Evolutionary conservation across 257 asterid species (phyloP), one percentile per base, ranked within the genome.

Genomic region (Galeopsis tetrahit): DNA sequence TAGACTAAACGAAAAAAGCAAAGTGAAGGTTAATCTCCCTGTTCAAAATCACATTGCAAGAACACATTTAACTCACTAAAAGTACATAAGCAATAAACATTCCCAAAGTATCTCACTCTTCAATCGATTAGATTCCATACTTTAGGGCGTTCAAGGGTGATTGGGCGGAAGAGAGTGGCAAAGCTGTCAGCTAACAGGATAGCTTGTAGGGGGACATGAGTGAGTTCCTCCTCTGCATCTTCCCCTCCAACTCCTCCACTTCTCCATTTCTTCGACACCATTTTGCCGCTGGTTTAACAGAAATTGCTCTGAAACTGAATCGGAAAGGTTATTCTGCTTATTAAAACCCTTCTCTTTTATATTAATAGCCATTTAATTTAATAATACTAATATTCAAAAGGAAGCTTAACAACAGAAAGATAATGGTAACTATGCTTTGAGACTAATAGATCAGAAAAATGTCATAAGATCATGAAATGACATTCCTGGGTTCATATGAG

Each of bases 121-220:
- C 71, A 14, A 73, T 38, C 58, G 52, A 67, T 61, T 35, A 63
- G 4, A 52, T 15, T 40, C 35, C 42, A 63, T 75, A 89, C 99
- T 86, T 94, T 94, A 49, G 99, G 97, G 52, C 97, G 92, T 79
- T 94, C 98, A 44, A 94, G 95, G 11, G 97, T 91, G 62, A 94
- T 91, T 63, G 99, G 99, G 66, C 98, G 97, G 88, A 94, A 94
- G 76, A 85, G 92, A 53, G 97, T 90, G 75, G 97, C 84, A 76
- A 94, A 91, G 80, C 97, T 94, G 75, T 94, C 97, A 10, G 99
- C 97, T 82, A 91, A 82, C 28, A 94, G 82, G 62, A 94, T 85
- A 44, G 99, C 99, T 78, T 91, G 97, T 58, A 94, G 78, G 17
- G 95, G 97, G 1, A 80, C 87, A 17, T 89, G 96, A 10, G 95